Evolutionary conservation across 306 rosid genomes (phyloP), one percentile per base, ranked within the genome.

Genomic region (Neltuma alba): DNA sequence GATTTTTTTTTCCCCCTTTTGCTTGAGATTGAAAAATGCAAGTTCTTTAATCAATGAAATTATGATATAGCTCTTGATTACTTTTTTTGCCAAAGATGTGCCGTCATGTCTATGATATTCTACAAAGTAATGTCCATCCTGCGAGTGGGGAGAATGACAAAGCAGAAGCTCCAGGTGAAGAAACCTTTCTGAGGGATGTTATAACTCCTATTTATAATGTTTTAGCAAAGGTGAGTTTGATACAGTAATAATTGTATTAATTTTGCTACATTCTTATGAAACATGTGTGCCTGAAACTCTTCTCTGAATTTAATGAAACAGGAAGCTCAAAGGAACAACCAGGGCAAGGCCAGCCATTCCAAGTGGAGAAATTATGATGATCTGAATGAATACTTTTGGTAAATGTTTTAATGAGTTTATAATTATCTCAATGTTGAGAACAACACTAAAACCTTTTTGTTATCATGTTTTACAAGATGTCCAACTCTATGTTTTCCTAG

Each of bases 301-400:
- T 67, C 81, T 78, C 58, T 72, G 52, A 82, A 30, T 83, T 78
- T 83, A 83, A 79, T 82, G 83, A 70, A 83, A 83, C 83, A 96
- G 99, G 99, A 96, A 91, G 86, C 92, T 79, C 90, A 90, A 88
- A 93, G 98, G 89, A 87, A 89, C 85, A 91, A 90, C 82, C 83
- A 81, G 77, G 99, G 99, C 81, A 91, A 83, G 88, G 97, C 86
- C 40, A 96, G 99, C 80, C 99, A 96, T 85, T 75, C 99, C 85
- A 87, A 81, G 36, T 96, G 99, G 99, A 92, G 99, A 93, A 96
- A 96, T 76, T 96, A 96, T 78, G 99, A 96, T 86, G 99, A 96
- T 81, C 88, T 96, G 70, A 96, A 96, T 60, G 99, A 96, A 81
- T 96, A 96, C 84, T 96, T 96, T 76, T 96, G 99, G 99, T 96